A percentile compares a stretch with the other conserved stretches of the same genome.
Conservation (phyloP, 768 basidiomycete species). For the Russula lepida region DNA sequence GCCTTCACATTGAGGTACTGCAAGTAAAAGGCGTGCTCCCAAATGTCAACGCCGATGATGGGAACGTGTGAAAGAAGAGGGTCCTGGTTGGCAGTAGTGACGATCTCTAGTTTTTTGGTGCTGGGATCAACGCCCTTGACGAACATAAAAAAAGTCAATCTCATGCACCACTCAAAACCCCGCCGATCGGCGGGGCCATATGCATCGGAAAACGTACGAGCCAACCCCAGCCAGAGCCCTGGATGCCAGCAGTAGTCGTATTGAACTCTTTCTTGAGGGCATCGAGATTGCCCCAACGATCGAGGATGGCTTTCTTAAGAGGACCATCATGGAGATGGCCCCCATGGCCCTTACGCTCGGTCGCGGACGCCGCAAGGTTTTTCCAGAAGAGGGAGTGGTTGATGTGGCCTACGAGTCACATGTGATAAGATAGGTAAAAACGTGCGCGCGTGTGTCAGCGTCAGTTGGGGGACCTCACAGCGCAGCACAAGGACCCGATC, state of each 20-base stretch:
- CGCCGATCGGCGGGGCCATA: background rate
- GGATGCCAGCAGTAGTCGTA: slow-evolving; percentile 73
- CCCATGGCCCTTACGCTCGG: slow-evolving; percentile 48
- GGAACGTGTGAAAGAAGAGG: slow-evolving; percentile 70
- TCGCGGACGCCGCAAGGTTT: slow-evolving; percentile 66
- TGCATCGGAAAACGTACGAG: slow-evolving; percentile 47
- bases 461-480: background rate
- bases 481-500: background rate
- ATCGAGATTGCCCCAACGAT: slow-evolving; percentile 63
- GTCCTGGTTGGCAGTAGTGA: slow-evolving; percentile 94
- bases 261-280: slow-evolving; percentile 76
- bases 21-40: slow-evolving; percentile 96
- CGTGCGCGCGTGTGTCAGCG: background rate
- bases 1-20: slow-evolving; percentile 94
- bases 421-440: slow-evolving; percentile 6
- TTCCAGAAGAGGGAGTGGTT: slow-evolving; percentile 97
- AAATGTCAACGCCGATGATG: slow-evolving; percentile 88
- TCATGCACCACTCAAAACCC: background rate
- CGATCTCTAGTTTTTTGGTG: slow-evolving; percentile 70
- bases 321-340: slow-evolving; percentile 50
- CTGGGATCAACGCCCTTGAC: slow-evolving; percentile 63
- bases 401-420: slow-evolving; percentile 57
- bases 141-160: background rate
- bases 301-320: slow-evolving; percentile 55
- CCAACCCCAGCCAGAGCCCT: slow-evolving; percentile 97